Evolutionary conservation across 2,329 filamentous ascomycete species (phyloP).

Genomic region (Aspergillus vadensis): DNA sequence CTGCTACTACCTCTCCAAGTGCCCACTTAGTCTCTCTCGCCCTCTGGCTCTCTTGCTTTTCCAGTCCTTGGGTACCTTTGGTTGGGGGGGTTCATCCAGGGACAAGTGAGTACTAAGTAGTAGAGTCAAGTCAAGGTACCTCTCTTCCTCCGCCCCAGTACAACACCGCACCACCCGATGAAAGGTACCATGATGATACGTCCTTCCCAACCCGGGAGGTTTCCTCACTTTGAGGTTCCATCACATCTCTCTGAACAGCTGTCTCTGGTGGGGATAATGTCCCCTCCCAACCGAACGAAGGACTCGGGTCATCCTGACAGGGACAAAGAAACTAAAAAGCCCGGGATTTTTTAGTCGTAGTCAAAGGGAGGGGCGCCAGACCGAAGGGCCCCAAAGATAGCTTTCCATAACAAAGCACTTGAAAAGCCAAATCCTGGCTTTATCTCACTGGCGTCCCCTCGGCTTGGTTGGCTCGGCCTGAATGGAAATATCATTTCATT

Average conservation of each 20-base stretch:
- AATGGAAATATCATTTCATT: constrained; percentile 24
- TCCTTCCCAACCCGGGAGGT: neutral
- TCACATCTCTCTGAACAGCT: neutral
- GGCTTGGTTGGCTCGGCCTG: constrained; percentile 25
- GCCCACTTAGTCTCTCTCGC: no score
- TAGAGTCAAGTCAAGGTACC: neutral
- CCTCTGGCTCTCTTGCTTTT: neutral
- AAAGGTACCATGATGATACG: constrained; percentile 1
- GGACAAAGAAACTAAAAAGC: constrained; percentile 10
- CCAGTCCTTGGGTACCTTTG: neutral
- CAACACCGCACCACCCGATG: neutral
- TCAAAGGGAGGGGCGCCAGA: constrained; percentile 11
- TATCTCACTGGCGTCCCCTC: constrained; percentile 16
- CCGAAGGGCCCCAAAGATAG: constrained; percentile 19
- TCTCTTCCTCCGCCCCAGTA: neutral
- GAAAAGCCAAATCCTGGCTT: constrained; percentile 22
- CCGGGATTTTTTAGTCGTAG: constrained; percentile 2
- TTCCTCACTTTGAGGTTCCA: constrained; percentile 1
- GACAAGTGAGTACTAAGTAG: neutral
- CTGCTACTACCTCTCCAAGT: neutral
- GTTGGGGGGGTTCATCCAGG: neutral
- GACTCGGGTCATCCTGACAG: constrained; percentile 10
- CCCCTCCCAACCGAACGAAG: neutral
- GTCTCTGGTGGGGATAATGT: neutral
- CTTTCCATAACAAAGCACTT: constrained; percentile 24